These are phyloP conservation scores for Cordia subcordata DNA, from an alignment of 257 asterid species.

Conservation along the genomic window DNA sequence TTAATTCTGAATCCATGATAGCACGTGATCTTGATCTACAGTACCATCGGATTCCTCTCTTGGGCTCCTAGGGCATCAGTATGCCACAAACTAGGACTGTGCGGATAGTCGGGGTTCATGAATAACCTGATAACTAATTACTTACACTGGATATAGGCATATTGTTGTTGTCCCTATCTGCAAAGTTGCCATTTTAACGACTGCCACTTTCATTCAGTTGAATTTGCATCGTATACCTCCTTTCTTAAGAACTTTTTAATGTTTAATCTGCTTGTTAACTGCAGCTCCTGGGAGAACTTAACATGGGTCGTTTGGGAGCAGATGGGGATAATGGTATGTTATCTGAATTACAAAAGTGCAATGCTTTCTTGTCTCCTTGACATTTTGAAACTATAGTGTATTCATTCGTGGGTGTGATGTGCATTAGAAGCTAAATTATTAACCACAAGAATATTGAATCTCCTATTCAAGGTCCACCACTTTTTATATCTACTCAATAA, in stretches of 20 bases:
- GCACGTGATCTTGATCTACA: not conserved
- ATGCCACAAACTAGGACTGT: not conserved
- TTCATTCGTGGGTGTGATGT: too few relatives aligned
- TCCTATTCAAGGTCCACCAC: too few relatives aligned
- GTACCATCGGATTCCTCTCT: too few relatives aligned
- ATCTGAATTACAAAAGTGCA: not conserved
- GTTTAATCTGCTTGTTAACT: not conserved
- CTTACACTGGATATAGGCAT: not conserved
- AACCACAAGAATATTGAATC: too few relatives aligned
- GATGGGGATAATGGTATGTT: constrained; percentile 51
- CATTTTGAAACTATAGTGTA: too few relatives aligned
- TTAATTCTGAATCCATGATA: not conserved
- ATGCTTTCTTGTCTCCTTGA: not conserved
- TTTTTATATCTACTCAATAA: not conserved
- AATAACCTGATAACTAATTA: not conserved
- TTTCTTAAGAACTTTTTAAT: too few relatives aligned
- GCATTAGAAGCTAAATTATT: too few relatives aligned
- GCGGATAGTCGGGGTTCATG: not conserved
- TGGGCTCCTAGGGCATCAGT: too few relatives aligned
- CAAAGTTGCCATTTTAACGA: too few relatives aligned
- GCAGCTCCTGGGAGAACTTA: constrained; percentile 88
- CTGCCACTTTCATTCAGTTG: too few relatives aligned
- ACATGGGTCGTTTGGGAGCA: constrained; percentile 48
- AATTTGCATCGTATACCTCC: too few relatives aligned
- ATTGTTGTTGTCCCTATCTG: too few relatives aligned